Evolutionary conservation across 2,329 filamentous ascomycete species (phyloP).

Genomic region (Penicillium concentricum): DNA sequence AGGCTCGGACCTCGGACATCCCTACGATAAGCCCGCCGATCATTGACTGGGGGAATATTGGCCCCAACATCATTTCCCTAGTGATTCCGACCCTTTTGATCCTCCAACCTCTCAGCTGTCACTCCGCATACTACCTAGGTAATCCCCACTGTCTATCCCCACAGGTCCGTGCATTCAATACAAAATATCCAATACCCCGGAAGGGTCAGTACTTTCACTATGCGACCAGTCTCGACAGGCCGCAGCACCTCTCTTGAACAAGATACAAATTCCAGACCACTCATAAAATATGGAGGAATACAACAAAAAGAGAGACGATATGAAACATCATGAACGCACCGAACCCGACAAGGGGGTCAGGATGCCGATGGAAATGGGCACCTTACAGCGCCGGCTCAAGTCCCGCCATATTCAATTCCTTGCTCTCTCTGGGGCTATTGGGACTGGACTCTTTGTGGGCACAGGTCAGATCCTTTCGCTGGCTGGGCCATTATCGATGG

Average conservation of each 20-base stretch:
- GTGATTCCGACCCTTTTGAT: neutral
- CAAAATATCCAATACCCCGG: neutral
- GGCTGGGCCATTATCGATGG: constrained; percentile 34
- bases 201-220: neutral
- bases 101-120: neutral
- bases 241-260: neutral
- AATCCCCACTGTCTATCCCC: neutral
- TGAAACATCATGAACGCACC: neutral
- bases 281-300: neutral
- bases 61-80: neutral
- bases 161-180: neutral
- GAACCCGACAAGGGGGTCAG: neutral
- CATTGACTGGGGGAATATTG: neutral
- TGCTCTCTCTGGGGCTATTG: constrained; percentile 38
- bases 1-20: constrained; percentile 1
- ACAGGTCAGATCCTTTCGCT: constrained; percentile 34
- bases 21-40: constrained; percentile 1
- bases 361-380: constrained; percentile 23
- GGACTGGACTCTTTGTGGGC: constrained; percentile 36
- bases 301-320: neutral
- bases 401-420: constrained; percentile 42
- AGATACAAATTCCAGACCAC: neutral
- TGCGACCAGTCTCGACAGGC: neutral
- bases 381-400: constrained; percentile 36
- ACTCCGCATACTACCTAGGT: neutral